A percentile compares a stretch with the other conserved stretches of the same genome.
Conservation (phyloP, 805 yeast genomes). For the Candida pini region DNA sequence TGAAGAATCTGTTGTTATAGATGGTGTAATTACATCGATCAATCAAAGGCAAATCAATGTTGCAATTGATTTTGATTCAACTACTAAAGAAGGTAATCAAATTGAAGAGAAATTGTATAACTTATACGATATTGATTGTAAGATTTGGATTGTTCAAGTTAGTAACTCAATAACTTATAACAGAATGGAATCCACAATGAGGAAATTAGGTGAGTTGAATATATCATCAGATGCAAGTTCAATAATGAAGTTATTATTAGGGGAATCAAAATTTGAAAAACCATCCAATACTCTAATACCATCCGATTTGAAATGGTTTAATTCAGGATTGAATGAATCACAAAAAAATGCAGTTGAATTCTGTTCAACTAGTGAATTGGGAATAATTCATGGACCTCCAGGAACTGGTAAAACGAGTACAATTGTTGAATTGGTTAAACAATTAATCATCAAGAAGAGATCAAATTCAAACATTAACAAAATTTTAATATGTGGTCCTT, state of each 20-base stretch:
- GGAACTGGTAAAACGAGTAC: slow-evolving; percentile 87
- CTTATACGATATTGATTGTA: slow-evolving; percentile 37
- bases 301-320: slow-evolving; percentile 30
- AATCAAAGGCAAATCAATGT: slow-evolving; percentile 42
- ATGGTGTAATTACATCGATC: slow-evolving; percentile 63
- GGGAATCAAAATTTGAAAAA: slow-evolving; percentile 31
- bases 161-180: slow-evolving; percentile 68
- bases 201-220: slow-evolving; percentile 49
- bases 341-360: slow-evolving; percentile 70
- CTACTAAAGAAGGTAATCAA: slow-evolving; percentile 23
- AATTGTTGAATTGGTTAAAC: slow-evolving; percentile 72
- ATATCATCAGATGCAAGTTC: slow-evolving; percentile 29
- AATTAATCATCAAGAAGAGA: slow-evolving; percentile 40
- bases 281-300: slow-evolving; percentile 15
- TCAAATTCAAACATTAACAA: slow-evolving; percentile 27
- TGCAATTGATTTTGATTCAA: slow-evolving; percentile 49
- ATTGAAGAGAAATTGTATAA: slow-evolving; percentile 45
- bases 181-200: slow-evolving; percentile 73
- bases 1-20: slow-evolving; percentile 29
- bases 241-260: slow-evolving; percentile 44
- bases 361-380: slow-evolving; percentile 50
- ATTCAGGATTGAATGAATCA: slow-evolving; percentile 52
- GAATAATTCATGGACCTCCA: slow-evolving; percentile 74
- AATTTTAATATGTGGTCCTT: slow-evolving; percentile 88
- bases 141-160: slow-evolving; percentile 65